A percentile compares a stretch with the other conserved stretches of the same genome.
phyloP scores from a whole-genome alignment of 805 yeast species.

The Candida lessepsii region DNA sequence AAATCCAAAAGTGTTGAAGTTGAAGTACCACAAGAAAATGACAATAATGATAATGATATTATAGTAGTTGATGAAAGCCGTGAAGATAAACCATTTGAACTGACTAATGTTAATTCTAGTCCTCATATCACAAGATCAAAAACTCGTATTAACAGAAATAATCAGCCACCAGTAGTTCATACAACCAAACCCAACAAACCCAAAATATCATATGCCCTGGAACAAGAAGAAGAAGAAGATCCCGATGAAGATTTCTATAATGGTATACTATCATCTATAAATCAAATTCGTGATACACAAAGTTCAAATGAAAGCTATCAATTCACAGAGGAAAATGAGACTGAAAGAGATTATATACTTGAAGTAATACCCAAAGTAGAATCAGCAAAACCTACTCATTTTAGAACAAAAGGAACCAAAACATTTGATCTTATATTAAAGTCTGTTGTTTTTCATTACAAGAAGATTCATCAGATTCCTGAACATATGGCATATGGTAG shows the following conservation, averaged over 20 bases:
- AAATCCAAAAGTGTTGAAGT: neutral
- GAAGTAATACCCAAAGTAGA: conserved; percentile 29
- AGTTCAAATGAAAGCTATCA: conserved; percentile 14
- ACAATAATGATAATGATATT: no score
- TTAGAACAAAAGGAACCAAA: conserved; percentile 30
- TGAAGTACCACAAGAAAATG: neutral
- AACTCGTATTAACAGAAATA: no score
- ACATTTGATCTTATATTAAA: conserved; percentile 23
- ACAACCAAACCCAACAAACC: neutral
- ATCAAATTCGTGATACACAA: conserved; percentile 5
- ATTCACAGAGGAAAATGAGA: conserved; percentile 25
- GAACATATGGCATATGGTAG: conserved; percentile 11
- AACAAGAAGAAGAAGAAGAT: neutral
- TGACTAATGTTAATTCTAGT: neutral
- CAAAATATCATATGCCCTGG: neutral
- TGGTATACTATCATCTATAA: conserved; percentile 4
- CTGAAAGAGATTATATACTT: conserved; percentile 28
- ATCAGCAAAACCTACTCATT: conserved; percentile 14
- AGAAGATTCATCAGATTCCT: conserved; percentile 9
- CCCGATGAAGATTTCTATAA: conserved; percentile 3
- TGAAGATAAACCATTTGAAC: neutral
- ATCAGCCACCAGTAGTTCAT: no score
- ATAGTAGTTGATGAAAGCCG: no score
- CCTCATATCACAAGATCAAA: neutral
- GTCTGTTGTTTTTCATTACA: conserved; percentile 18